These are phyloP conservation scores for Boletus rubropictus DNA, from an alignment of 768 basidiomycete genomes.

Conservation along the genomic window DNA sequence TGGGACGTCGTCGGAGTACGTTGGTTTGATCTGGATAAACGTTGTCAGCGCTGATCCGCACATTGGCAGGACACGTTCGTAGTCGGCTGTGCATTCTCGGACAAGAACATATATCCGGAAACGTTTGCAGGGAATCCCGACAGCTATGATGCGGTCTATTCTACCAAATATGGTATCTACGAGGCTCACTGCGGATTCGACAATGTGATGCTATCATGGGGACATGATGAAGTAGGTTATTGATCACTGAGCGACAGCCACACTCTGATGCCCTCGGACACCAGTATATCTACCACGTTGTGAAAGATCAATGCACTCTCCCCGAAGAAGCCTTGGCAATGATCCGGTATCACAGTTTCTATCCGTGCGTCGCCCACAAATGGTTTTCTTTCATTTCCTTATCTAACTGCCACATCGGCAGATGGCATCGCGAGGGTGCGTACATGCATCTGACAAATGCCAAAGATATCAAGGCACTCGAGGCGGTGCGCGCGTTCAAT, in stretches of 20 bases:
- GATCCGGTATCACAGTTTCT: constrained; percentile 95
- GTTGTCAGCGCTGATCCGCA: constrained; percentile 2
- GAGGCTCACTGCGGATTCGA: constrained; percentile 74
- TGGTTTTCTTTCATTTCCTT: not conserved
- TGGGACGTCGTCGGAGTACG: constrained; percentile 91
- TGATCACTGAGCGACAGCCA: constrained; percentile 3
- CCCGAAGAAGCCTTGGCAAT: constrained; percentile 81
- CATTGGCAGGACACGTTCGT: constrained; percentile 63
- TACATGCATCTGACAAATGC: constrained; percentile 76
- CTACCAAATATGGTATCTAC: constrained; percentile 71
- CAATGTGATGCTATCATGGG: constrained; percentile 86
- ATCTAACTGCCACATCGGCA: constrained; percentile 17
- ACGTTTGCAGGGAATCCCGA: constrained; percentile 76
- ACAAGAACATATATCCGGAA: constrained; percentile 76
- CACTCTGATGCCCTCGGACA: constrained; percentile 5
- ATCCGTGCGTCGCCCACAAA: constrained; percentile 48
- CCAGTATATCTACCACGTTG: constrained; percentile 78
- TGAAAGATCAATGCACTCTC: constrained; percentile 76
- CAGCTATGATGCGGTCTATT: constrained; percentile 55
- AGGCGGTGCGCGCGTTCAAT: constrained; percentile 82
- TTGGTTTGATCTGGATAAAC: constrained; percentile 6
- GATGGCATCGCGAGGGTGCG: constrained; percentile 86
- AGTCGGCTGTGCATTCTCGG: constrained; percentile 82
- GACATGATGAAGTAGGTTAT: constrained; percentile 74
- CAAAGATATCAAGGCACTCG: constrained; percentile 56